Base-by-base conservation (phyloP, 257 asterid species). In the Haberlea rhodopensis region DNA sequence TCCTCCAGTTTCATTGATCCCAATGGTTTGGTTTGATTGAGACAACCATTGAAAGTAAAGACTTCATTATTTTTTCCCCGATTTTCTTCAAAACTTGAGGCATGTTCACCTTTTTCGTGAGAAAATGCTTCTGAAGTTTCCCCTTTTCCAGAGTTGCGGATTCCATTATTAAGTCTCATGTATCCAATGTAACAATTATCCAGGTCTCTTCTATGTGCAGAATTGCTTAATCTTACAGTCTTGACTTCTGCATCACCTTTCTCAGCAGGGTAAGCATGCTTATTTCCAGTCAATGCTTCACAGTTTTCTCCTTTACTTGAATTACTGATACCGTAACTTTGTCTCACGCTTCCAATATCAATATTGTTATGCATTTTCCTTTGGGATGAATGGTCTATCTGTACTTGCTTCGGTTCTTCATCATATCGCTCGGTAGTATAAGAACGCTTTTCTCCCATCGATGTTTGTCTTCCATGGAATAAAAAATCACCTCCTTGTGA, bases 361-460 rank as follows among this genome's bases (percentile, higher is more conserved):
- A 68, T 73, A 75, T 66, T 58, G 53, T 77, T 82, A 63, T 34
- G 60, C 37, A 62, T 60, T 63, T 73, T 75, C 67, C 76, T 65
- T n/a, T 53, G 75, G 51, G 87, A 83, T 71, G 87, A 61, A 23
- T 64, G 57, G 73, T 74, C 71, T 45, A 80, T 64, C 67, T 67
- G 85, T 68, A 73, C 81, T 40, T 28, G 71, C 79, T 74, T 83
- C 57, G 32, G 5, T 26, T 69, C 68, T 48, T 52, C 55, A 71
- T 43, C 78, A 63, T 65, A 75, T 71, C 75, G 75, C 66, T 78
- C 82, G 24, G 62, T 16, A 53, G 57, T 65, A 52, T 62, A 52
- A 46, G 75, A 64, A 43, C 52, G 82, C 72, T 76, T 77, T 51
- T 29, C 74, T 57, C 60, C 83, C 46, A 70, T 49, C 60, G 53